A percentile compares a stretch with the other conserved stretches of the same genome.
Conservation (phyloP, 1,284 basidiomycete species). For the Microstroma glucosiphilum region DNA sequence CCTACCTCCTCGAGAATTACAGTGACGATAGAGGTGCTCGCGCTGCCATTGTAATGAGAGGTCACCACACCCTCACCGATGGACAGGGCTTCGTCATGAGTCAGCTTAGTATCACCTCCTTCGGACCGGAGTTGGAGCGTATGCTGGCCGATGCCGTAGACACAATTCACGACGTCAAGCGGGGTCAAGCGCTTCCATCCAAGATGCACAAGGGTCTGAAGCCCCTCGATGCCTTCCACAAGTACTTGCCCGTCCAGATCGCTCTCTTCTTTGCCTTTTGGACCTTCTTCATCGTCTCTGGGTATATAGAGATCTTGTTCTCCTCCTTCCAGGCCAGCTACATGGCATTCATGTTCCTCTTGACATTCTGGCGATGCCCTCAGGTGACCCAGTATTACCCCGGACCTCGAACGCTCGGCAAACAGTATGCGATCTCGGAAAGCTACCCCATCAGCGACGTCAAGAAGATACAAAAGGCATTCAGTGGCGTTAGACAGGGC, state of each 20-base stretch:
- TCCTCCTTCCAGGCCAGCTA: slow-evolving; percentile 24
- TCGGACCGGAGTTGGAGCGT: slow-evolving; percentile 36
- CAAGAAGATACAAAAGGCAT: slow-evolving; percentile 44
- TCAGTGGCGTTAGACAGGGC: slow-evolving; percentile 39
- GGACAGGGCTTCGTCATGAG: slow-evolving; percentile 47
- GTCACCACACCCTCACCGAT: slow-evolving; percentile 44
- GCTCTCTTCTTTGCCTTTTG: slow-evolving; percentile 38
- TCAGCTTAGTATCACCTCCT: slow-evolving; percentile 39
- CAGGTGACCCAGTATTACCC: slow-evolving; percentile 27
- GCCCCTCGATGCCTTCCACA: slow-evolving; percentile 30
- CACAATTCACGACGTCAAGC: slow-evolving; percentile 28
- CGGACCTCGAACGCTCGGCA: slow-evolving; percentile 29
- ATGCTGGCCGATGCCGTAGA: slow-evolving; percentile 34
- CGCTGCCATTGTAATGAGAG: slow-evolving; percentile 36
- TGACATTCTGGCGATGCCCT: slow-evolving; percentile 35
- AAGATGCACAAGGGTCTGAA: slow-evolving; percentile 39
- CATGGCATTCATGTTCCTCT: slow-evolving; percentile 25
- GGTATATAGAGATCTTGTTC: slow-evolving; percentile 22
- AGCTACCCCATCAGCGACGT: slow-evolving; percentile 33
- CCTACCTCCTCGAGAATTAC: slow-evolving; percentile 33
- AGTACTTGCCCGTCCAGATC: slow-evolving; percentile 25
- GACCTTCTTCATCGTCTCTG: slow-evolving; percentile 19
- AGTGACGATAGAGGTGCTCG: slow-evolving; percentile 23
- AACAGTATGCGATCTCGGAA: slow-evolving; percentile 27
- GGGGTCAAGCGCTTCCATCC: slow-evolving; percentile 35